These are phyloP conservation scores for Curvularia spicifera DNA, from an alignment of 2,329 filamentous ascomycete species.

Conservation along the genomic window DNA sequence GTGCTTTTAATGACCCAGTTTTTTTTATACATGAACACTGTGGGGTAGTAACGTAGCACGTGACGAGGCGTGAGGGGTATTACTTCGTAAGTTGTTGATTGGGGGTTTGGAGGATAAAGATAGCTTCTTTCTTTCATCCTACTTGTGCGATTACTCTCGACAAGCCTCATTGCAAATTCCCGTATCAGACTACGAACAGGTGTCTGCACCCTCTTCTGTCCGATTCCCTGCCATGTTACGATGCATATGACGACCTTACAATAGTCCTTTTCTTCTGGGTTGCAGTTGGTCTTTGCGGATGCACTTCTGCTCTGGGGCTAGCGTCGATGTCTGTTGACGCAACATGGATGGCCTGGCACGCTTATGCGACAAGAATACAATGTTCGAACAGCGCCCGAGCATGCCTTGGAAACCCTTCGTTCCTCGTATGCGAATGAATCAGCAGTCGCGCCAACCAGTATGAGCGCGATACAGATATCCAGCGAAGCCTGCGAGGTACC, in stretches of 20 bases:
- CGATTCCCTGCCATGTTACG: background rate
- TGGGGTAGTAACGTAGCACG: background rate
- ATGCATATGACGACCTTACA: background rate
- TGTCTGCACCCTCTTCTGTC: background rate
- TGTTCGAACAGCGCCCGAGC: constrained; percentile 8
- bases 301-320: constrained; percentile 7
- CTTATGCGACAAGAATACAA: constrained; percentile 2
- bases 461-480: constrained; percentile 38
- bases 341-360: constrained; percentile 2
- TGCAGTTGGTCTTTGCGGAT: constrained; percentile 7
- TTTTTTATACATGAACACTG: background rate
- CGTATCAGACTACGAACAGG: background rate
- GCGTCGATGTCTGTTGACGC: constrained; percentile 2
- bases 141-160: background rate
- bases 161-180: background rate
- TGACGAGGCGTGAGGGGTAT: background rate
- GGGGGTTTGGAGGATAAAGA: background rate
- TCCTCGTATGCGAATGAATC: background rate
- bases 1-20: background rate
- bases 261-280: background rate
- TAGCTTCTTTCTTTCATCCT: background rate
- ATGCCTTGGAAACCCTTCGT: background rate
- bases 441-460: constrained; percentile 16
- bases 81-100: background rate
- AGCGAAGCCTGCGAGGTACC: constrained; percentile 20